Conservation (phyloP, 495 filamentous ascomycete species). For the Tuber calosporum region DNA sequence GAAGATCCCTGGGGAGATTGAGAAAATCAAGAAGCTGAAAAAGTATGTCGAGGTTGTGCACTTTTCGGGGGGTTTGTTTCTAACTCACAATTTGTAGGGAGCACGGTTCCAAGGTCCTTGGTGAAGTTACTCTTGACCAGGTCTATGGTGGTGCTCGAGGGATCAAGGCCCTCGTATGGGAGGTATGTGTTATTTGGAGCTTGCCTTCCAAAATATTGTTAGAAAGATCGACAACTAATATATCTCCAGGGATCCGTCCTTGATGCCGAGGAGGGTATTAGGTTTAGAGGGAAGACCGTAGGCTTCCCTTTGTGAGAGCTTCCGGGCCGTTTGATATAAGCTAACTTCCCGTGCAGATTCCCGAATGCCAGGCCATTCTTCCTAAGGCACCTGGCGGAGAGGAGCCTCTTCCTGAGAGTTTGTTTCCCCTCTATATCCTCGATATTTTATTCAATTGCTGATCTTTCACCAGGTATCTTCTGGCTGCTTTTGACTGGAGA, state of each 20-base stretch:
- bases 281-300: constrained; percentile 92
- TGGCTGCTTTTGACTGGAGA: constrained; percentile 98
- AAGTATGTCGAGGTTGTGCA: constrained; percentile 56
- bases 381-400: constrained; percentile 92
- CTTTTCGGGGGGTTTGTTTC: constrained; percentile 12
- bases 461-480: constrained; percentile 69
- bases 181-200: constrained; percentile 50
- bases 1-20: constrained; percentile 86
- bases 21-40: constrained; percentile 95
- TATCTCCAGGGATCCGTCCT: constrained; percentile 74
- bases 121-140: constrained; percentile 98
- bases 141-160: constrained; percentile 98
- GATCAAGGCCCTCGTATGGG: constrained; percentile 97
- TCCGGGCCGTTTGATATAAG: constrained; percentile 10
- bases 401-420: constrained; percentile 93
- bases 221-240: constrained; percentile 11
- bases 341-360: constrained; percentile 53
- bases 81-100: constrained; percentile 54
- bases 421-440: constrained; percentile 13
- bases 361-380: constrained; percentile 93
- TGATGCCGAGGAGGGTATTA: constrained; percentile 96
- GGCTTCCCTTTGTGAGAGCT: constrained; percentile 32
- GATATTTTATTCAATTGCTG: constrained; percentile 19
- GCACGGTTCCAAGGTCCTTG: constrained; percentile 85
- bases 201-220: constrained; percentile 11